Base-by-base conservation (phyloP, 2,329 filamentous ascomycete species). In the Nothopassalora personata region DNA sequence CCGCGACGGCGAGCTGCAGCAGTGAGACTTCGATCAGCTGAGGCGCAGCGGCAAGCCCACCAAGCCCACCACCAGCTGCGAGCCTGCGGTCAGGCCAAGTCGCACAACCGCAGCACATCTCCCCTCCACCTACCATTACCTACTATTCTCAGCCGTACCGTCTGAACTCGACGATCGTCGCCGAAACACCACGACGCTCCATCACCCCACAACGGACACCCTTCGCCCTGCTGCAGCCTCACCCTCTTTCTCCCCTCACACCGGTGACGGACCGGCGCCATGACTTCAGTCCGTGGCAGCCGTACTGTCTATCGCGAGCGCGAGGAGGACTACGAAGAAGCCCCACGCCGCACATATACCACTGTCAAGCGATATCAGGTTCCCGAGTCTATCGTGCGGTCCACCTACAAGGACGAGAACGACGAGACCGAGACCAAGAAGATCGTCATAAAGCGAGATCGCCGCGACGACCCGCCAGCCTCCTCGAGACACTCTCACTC, bases 301-400 rank as follows among this genome's bases (percentile, higher is more conserved):
- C 66, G 70, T 36, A 62, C 69, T 68, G 70, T 79, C 64, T 77
- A 75, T 70, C 76, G 72, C 60, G 77, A 79, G 67, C 71, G 73
- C 59, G 74, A 75, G 55, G 73, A 76, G 53, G 75, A 79, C 66
- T 76, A 78, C 48, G 69, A 72, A 13, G 64, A 70, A 43, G 64
- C 67, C 54, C 68, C 68, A 54, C 58, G 74, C 74, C 60, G 76
- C 55, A 77, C 74, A 62, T 81, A 79, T 67, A 82, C 80, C 64
- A 83, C 81, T 6, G 80, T 86, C 65, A 83, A 83, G 69, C 82
- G 83, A 67, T 86, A 87, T 75, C 77, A 79, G 61, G 72, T 80
- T n/a, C 79, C 80, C 53, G 79, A 82, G 55, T 74, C 74, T 58
- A 73, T 77, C 39, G 70, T 74, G 49, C 67, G 64, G 51, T 62